These are phyloP conservation scores for Linum usitatissimum DNA, from an alignment of 345 rosid genomes.

Conservation along the genomic window DNA sequence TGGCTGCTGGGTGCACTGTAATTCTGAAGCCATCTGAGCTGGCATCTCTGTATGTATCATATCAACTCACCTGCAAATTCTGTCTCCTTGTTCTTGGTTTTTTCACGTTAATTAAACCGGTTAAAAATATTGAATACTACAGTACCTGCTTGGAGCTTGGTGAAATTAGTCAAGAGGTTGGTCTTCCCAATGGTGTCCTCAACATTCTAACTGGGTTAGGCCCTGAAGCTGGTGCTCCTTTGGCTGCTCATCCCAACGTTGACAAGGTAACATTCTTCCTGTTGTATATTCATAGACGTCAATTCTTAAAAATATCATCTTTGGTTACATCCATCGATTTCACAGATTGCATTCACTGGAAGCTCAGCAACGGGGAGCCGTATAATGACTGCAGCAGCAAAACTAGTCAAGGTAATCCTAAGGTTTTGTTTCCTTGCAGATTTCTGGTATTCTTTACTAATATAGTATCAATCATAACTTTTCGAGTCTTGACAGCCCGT, in stretches of 20 bases:
- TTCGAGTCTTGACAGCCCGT: slow-evolving; percentile 71
- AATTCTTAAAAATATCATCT: background rate
- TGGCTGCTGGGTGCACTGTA: slow-evolving; percentile 96
- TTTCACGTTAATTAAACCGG: slow-evolving; percentile 4
- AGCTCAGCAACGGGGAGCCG: slow-evolving; percentile 81
- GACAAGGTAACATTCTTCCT: slow-evolving; percentile 46
- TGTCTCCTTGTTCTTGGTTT: slow-evolving; percentile 10
- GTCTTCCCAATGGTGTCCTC: slow-evolving; percentile 94
- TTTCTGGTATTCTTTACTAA: too few species aligned
- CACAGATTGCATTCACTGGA: slow-evolving; percentile 90
- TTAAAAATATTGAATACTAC: slow-evolving; percentile 17
- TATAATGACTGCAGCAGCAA: slow-evolving; percentile 76
- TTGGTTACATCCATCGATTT: slow-evolving; percentile 3
- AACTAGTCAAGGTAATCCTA: slow-evolving; percentile 56
- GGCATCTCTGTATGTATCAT: slow-evolving; percentile 58
- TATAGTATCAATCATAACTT: background rate
- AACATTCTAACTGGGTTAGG: slow-evolving; percentile 92
- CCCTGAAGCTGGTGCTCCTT: slow-evolving; percentile 93
- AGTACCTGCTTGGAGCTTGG: slow-evolving; percentile 99
- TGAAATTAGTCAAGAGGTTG: slow-evolving; percentile 75
- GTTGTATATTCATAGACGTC: background rate
- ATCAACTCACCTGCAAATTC: slow-evolving; percentile 6
- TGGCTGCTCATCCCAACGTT: slow-evolving; percentile 82
- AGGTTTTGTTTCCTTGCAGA: too few species aligned
- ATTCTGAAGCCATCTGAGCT: slow-evolving; percentile 85